Base-by-base conservation (phyloP, 352 stramenopile species). In the Phytophthora syringae region DNA sequence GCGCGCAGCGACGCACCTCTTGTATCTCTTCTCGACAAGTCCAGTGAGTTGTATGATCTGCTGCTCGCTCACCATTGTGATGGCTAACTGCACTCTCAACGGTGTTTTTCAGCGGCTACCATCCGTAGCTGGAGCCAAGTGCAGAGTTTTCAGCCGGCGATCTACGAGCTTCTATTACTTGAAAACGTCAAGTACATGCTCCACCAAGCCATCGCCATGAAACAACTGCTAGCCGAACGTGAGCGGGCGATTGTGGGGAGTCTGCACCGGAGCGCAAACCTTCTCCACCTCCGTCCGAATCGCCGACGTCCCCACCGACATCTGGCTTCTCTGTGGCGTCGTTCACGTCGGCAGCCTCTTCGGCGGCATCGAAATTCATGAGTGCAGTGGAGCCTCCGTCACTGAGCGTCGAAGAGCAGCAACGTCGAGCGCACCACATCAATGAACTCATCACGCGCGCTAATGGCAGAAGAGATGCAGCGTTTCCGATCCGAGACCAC, bases 141-240 rank as follows among this genome's bases (percentile, higher is more conserved):
- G 15, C 53, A 71, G 15, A 72, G 54, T 16, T 80, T 86, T 53
- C 77, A 89, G 32, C 78, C 84, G 20, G 67, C 48, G n/a, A 86
- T 91, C 18, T 85, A 87, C 66, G 84, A 90, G 57, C 60, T 93
- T 5, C 61, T 88, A 32, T 56, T 93, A 25, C 75, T 91, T 40
- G 84, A 90, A 59, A 78, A 74, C 43, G 50, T 88, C 62, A 86
- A 85, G 52, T 93, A 91, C 56, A 60, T 93, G 52, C 69, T 77
- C 5, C 69, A 76, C 27, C 84, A 93, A 62, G 64, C 74, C 25
- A 77, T 64, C 10, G 82, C 76, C 39, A 76, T 93, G 58, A 88
- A 86, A 58, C 82, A 90, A n/a, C 54, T 93, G 30, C 63, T 91
- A 1, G 25, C 45, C 2, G 67, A 80, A 22, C 82, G 82, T 22